Percentiles rank a stretch among this genome's conserved stretches.
Evolutionary conservation across 345 rosid genomes (phyloP).

Genomic region (Cardamine resedifolia): DNA sequence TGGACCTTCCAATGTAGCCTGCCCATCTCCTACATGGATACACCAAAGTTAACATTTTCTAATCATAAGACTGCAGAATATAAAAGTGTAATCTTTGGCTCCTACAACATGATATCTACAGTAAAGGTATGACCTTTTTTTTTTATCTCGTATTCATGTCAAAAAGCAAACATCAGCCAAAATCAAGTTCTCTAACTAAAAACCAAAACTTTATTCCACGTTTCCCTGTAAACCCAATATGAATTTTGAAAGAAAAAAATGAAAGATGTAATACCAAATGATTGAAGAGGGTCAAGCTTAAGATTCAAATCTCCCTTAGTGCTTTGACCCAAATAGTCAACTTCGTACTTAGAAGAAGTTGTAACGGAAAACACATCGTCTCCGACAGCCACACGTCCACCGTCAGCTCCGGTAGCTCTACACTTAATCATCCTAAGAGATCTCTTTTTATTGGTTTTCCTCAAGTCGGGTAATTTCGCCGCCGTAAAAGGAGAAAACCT

Average conservation of each 20-base stretch:
- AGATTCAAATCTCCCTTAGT: constrained; percentile 94
- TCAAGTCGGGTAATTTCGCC: not conserved
- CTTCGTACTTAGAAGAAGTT: constrained; percentile 55
- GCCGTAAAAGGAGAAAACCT: constrained; percentile 1
- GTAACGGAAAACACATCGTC: constrained; percentile 72
- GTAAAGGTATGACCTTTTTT: constrained; percentile 5
- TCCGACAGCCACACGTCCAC: constrained; percentile 39
- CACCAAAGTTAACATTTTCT: constrained; percentile 9
- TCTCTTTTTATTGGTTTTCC: constrained; percentile 18
- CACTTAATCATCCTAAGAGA: constrained; percentile 38
- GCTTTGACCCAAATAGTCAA: constrained; percentile 95
- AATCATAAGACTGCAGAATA: not conserved
- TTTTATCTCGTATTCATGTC: not conserved
- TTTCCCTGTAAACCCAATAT: not conserved
- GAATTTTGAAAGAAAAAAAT: not conserved
- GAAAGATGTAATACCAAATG: constrained; percentile 28
- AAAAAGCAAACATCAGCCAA: not conserved
- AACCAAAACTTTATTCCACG: not conserved
- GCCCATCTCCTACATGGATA: constrained; percentile 52
- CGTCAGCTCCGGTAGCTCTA: constrained; percentile 33
- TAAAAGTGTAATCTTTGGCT: constrained; percentile 24
- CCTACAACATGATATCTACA: not conserved
- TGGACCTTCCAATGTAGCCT: constrained; percentile 71
- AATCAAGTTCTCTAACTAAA: constrained; percentile 3
- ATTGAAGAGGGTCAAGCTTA: constrained; percentile 60